phyloP scores from a whole-genome alignment of 371 early-diverging fungal genomes.

The Rhizopus delemar region DNA sequence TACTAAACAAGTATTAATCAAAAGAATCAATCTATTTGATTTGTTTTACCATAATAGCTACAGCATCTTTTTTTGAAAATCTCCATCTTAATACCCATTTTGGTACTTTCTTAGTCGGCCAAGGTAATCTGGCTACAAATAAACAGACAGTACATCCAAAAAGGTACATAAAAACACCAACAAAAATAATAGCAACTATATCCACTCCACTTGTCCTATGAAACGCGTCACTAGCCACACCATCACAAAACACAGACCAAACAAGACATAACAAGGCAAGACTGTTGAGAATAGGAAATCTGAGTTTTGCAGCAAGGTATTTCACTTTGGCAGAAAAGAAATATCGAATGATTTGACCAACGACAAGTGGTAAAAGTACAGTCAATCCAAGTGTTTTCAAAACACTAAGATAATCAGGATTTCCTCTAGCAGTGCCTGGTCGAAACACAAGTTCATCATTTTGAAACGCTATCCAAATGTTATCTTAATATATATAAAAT shows the following conservation, averaged over 20 bases:
- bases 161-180: slow-evolving; percentile 54
- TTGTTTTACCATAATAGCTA: slow-evolving; percentile 54
- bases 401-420: slow-evolving; percentile 54
- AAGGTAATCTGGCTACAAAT: slow-evolving; percentile 44
- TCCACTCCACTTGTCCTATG: slow-evolving; percentile 50
- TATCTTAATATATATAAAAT: background rate
- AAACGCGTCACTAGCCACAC: slow-evolving; percentile 62
- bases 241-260: slow-evolving; percentile 77
- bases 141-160: slow-evolving; percentile 47
- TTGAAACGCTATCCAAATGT: slow-evolving; percentile 31
- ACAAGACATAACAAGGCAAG: slow-evolving; percentile 65
- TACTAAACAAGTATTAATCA: slow-evolving; percentile 25
- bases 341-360: slow-evolving; percentile 67
- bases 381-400: slow-evolving; percentile 61
- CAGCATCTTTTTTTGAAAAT: slow-evolving; percentile 51
- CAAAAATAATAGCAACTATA: slow-evolving; percentile 60
- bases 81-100: slow-evolving; percentile 35
- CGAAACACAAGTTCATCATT: slow-evolving; percentile 38
- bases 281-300: slow-evolving; percentile 61
- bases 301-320: slow-evolving; percentile 47
- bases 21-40: background rate
- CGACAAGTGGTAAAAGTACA: slow-evolving; percentile 64
- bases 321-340: slow-evolving; percentile 54
- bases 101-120: slow-evolving; percentile 30
- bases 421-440: slow-evolving; percentile 46